These are phyloP conservation scores for Vigna hirtella DNA, from an alignment of 306 rosid genomes.

Conservation along the genomic window DNA sequence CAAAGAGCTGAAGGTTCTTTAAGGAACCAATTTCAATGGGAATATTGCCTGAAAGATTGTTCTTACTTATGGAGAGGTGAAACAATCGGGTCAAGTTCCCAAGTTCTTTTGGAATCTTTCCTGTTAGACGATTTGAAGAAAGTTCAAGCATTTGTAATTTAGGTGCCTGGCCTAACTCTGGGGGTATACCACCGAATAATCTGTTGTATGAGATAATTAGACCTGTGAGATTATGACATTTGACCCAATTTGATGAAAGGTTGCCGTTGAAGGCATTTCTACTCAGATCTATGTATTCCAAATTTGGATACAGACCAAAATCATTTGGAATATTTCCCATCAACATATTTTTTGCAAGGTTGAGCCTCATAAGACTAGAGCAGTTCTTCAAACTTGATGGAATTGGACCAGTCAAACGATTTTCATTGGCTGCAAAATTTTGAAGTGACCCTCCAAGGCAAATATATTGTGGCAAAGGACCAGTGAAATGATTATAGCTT, in stretches of 20 bases:
- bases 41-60: conserved; percentile 39
- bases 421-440: conserved; percentile 31
- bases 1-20: neutral
- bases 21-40: conserved; percentile 40
- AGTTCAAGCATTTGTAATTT: conserved; percentile 39
- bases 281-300: conserved; percentile 39
- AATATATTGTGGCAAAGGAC: conserved; percentile 41
- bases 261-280: conserved; percentile 38
- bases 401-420: conserved; percentile 37
- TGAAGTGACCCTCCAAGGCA: conserved; percentile 34
- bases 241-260: conserved; percentile 39
- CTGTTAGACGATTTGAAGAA: conserved; percentile 47
- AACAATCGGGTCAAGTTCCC: conserved; percentile 33
- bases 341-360: conserved; percentile 42
- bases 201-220: conserved; percentile 27
- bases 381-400: conserved; percentile 48
- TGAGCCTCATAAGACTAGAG: conserved; percentile 42
- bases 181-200: conserved; percentile 43
- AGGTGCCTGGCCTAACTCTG: conserved; percentile 36
- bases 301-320: conserved; percentile 50
- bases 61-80: conserved; percentile 20
- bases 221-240: conserved; percentile 10
- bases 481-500: conserved; percentile 37
- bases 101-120: conserved; percentile 56
- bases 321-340: conserved; percentile 51